Base-by-base conservation (phyloP, 306 rosid species). In the Lithocarpus polystachyus region DNA sequence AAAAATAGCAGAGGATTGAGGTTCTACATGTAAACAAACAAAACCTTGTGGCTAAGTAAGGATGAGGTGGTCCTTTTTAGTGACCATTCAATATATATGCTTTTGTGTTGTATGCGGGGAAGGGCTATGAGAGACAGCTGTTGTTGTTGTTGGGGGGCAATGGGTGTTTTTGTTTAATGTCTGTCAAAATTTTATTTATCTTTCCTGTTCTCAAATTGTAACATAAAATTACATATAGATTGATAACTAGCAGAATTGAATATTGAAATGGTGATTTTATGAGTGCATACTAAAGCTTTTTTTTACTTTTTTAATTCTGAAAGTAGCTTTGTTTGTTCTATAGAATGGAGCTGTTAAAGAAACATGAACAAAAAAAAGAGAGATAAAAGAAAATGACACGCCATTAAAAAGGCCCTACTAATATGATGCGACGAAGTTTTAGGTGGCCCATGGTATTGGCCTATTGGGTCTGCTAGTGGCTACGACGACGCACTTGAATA, bases 31-130 rank as follows among this genome's bases (percentile, higher is more conserved):
- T 88, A 84, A 81, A 88, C 88, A 88, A 77, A 82, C 88, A 88
- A 77, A 82, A 88, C 82, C 84, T 79, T 84, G 90, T 87, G 90
- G 81, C 87, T 24, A 43, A 78, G 5, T 4, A 81, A 87, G 79
- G 93, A 89, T 91, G 91, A 86, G 91, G 97, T 92, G 99, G 98
- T 95, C 99, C 98, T 40, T 40, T 40, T 8, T 40, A 84, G 86
- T 75, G 71, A 60, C 81, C 79, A 53, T 80, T 81, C 89, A 72
- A 80, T 70, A 77, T 81, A 77, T 82, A 29, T 79, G 67, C 45
- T 82, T 77, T 87, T 89, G 85, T 84, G 70, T 86, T 80, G 91
- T 67, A 83, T 77, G 11, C 3, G 0, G 86, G 74, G 79, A 74
- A 78, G 77, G 86, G 86, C 86, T 90, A 86, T 80, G 61, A 77